phyloP scores from a whole-genome alignment of 1,284 basidiomycete genomes.

The Waitea zeae region DNA sequence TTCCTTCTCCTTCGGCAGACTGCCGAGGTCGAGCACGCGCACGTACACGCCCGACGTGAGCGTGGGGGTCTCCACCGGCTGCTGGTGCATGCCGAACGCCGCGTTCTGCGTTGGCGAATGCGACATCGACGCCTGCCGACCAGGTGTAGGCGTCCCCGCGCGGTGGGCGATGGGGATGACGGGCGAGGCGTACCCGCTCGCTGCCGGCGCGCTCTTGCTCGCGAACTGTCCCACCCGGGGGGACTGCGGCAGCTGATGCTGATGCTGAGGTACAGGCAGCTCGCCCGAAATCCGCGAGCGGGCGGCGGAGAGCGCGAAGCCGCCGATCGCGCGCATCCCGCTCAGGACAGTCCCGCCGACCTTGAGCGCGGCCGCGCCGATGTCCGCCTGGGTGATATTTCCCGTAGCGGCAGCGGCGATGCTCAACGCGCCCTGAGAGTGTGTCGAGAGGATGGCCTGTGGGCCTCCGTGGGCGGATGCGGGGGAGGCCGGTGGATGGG shows the following conservation, averaged over 20 bases:
- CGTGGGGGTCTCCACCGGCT: background rate
- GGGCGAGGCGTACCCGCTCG: slow-evolving; percentile 3
- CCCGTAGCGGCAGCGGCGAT: slow-evolving; percentile 6
- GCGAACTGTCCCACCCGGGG: no score
- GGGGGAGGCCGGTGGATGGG: slow-evolving; percentile 23
- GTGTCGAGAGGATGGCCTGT: slow-evolving; percentile 6
- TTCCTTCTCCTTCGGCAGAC: slow-evolving; percentile 10
- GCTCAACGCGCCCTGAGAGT: slow-evolving; percentile 10
- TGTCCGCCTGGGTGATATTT: slow-evolving; percentile 21
- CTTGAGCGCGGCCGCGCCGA: slow-evolving; percentile 35
- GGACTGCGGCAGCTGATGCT: background rate
- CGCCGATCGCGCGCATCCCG: slow-evolving; percentile 46
- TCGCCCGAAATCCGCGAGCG: slow-evolving; percentile 9
- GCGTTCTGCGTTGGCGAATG: no score
- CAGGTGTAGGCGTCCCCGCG: no score
- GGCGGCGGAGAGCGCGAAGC: slow-evolving; percentile 42
- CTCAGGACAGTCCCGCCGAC: slow-evolving; percentile 43
- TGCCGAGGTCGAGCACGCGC: slow-evolving; percentile 29
- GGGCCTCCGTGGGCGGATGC: slow-evolving; percentile 10
- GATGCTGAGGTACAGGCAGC: background rate
- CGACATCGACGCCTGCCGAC: no score
- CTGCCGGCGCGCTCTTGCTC: background rate
- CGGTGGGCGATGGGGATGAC: background rate
- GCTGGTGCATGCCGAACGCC: no score
- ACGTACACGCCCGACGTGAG: slow-evolving; percentile 15